Percentiles rank a stretch among this genome's conserved stretches.
Conservation (phyloP, 306 rosid genomes). For the Prunus armeniaca region DNA sequence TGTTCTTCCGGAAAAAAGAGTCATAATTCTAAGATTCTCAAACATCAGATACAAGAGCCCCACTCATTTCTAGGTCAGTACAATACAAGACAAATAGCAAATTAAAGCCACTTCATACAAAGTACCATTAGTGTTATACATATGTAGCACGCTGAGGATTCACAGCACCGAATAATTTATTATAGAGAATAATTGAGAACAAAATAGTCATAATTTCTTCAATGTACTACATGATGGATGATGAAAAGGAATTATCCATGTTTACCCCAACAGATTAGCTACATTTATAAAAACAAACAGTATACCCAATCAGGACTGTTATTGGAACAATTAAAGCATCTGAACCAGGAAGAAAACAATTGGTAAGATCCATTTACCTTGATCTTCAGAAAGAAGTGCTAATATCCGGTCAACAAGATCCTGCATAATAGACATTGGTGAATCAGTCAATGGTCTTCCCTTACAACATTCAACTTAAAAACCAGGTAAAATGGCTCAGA, state of each 20-base stretch:
- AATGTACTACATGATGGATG: background rate
- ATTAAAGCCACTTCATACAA: background rate
- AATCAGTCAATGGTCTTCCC: background rate
- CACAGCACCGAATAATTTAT: background rate
- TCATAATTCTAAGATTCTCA: background rate
- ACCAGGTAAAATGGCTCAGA: constrained; percentile 3
- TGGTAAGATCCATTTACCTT: constrained; percentile 46
- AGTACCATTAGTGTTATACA: background rate
- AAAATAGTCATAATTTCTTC: background rate
- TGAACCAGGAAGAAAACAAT: background rate
- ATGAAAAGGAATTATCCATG: background rate
- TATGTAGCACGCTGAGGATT: background rate
- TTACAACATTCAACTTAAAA: constrained; percentile 8
- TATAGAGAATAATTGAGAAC: background rate
- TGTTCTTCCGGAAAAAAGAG: background rate
- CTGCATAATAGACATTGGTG: constrained; percentile 43
- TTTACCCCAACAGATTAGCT: background rate
- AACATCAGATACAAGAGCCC: background rate
- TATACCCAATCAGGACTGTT: background rate
- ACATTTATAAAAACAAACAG: background rate
- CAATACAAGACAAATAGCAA: background rate
- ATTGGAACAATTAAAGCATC: background rate
- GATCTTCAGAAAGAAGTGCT: constrained; percentile 70
- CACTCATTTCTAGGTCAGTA: background rate
- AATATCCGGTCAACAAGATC: constrained; percentile 88